Evolutionary conservation across 345 rosid genomes (phyloP).

Genomic region (Capsella bursapastoris): DNA sequence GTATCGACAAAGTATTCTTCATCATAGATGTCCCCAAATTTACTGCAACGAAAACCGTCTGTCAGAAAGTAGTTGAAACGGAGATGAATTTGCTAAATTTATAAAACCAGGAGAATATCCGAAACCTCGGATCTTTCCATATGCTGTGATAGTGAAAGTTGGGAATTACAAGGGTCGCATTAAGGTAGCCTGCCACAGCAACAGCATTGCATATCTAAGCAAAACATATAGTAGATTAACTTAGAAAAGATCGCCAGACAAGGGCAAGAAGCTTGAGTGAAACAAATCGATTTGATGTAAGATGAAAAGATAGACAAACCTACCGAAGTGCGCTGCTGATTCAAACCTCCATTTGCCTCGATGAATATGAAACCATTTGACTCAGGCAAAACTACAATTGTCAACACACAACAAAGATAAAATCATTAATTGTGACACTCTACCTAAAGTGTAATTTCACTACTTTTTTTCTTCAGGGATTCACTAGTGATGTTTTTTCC

Average conservation of each 20-base stretch:
- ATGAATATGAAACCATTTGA: slow-evolving; percentile 95
- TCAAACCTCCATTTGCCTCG: slow-evolving; percentile 97
- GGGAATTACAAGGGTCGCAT: slow-evolving; percentile 95
- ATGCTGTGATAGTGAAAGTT: slow-evolving; percentile 95
- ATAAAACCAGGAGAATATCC: background rate
- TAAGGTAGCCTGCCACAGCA: slow-evolving; percentile 97
- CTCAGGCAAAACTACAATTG: slow-evolving; percentile 73
- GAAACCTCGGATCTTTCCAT: slow-evolving; percentile 95
- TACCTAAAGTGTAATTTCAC: no score
- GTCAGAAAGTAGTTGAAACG: slow-evolving; percentile 26
- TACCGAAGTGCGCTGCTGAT: slow-evolving; percentile 99
- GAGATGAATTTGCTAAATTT: background rate
- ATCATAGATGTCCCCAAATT: slow-evolving; percentile 83
- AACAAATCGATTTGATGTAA: slow-evolving; percentile 4
- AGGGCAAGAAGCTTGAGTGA: slow-evolving; percentile 17
- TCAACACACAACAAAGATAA: slow-evolving; percentile 19
- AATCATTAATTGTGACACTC: background rate
- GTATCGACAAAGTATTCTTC: slow-evolving; percentile 71
- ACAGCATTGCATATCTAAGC: slow-evolving; percentile 96
- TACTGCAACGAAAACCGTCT: slow-evolving; percentile 53
- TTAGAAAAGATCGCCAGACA: slow-evolving; percentile 13
- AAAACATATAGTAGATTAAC: slow-evolving; percentile 35
- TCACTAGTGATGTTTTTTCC: no score
- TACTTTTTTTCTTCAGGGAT: no score
- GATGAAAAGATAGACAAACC: slow-evolving; percentile 35